A percentile compares a stretch with the other conserved stretches of the same genome.
Evolutionary conservation across 176 grass and related monocot species (phyloP).

Genomic region (Oryza rufipogon): DNA sequence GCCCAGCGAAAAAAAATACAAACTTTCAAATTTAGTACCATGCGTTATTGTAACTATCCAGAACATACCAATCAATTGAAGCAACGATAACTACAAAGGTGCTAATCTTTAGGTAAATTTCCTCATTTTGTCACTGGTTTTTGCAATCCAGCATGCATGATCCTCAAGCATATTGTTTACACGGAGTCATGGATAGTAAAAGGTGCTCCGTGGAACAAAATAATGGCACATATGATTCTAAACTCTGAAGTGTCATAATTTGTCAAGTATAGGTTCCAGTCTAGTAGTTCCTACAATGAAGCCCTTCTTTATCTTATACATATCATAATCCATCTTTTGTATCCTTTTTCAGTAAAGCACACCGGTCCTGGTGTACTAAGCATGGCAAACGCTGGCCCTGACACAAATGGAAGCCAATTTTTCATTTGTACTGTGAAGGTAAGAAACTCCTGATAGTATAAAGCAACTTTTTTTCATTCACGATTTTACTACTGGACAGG

Average conservation of each 20-base stretch:
- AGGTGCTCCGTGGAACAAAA: background rate
- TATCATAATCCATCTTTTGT: background rate
- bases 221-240: constrained; percentile 1
- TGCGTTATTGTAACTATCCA: constrained; percentile 3
- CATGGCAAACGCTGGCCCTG: constrained; percentile 74
- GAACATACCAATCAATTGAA: background rate
- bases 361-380: constrained; percentile 65
- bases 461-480: background rate
- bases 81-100: background rate
- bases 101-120: background rate
- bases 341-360: constrained; percentile 65
- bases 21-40: background rate
- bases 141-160: background rate
- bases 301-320: background rate
- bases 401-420: constrained; percentile 79
- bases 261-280: background rate
- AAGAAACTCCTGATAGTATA: constrained; percentile 21
- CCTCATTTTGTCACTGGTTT: background rate
- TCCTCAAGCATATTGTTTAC: background rate
- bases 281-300: constrained; percentile 26
- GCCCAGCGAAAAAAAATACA: too few relatives aligned
- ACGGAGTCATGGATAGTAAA: background rate
- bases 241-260: constrained; percentile 3
- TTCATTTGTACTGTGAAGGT: constrained; percentile 74
- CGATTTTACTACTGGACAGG: background rate